These are phyloP conservation scores for Mortierella alpina DNA, from an alignment of 192 early-diverging fungal species.

Conservation along the genomic window DNA sequence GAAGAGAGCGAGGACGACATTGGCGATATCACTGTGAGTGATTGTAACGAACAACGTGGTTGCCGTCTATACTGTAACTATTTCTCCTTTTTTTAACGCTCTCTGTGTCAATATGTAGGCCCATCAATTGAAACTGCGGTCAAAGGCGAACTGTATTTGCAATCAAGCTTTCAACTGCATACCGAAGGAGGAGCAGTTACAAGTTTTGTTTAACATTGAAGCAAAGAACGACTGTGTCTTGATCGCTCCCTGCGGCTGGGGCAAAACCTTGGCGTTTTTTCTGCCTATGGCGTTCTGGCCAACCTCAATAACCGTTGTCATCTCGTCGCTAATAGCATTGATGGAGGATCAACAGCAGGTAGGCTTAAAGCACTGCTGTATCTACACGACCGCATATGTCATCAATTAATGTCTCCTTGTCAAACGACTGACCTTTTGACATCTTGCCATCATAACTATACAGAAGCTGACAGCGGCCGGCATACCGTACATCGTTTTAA, in stretches of 20 bases:
- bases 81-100: not conserved
- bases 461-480: no score
- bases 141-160: slow-evolving; percentile 21
- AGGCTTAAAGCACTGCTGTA: no score
- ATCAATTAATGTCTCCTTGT: not conserved
- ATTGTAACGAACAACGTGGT: not conserved
- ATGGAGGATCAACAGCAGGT: slow-evolving; percentile 33
- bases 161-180: slow-evolving; percentile 15
- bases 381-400: not conserved
- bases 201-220: no score
- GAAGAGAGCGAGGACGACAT: slow-evolving; percentile 11
- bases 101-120: slow-evolving; percentile 11
- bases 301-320: not conserved
- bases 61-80: no score
- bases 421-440: not conserved
- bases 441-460: no score
- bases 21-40: slow-evolving; percentile 3
- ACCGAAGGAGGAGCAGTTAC: no score
- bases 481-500: slow-evolving; percentile 11
- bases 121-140: not conserved
- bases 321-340: slow-evolving; percentile 24
- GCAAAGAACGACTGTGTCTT: no score
- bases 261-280: no score
- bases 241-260: no score
- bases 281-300: slow-evolving; percentile 15